These are phyloP conservation scores for Petrea volubilis DNA, from an alignment of 257 asterid genomes.

Conservation along the genomic window DNA sequence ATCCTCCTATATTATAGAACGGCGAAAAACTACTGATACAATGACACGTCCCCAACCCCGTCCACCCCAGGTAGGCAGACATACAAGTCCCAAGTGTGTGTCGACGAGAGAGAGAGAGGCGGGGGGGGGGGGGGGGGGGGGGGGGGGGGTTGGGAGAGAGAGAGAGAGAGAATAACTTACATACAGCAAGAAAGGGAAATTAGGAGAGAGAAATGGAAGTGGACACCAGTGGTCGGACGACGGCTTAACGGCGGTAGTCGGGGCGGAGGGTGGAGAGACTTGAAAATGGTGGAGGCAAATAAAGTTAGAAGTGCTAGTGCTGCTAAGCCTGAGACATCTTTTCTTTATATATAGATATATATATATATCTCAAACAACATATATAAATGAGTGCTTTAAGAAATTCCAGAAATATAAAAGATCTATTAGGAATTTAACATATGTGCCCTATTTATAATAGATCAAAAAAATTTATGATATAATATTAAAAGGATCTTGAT, in stretches of 20 bases:
- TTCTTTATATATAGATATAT: no score
- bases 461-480: no score
- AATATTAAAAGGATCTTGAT: no score
- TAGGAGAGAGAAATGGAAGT: neutral
- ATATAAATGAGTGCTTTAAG: no score
- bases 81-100: neutral
- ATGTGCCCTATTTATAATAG: no score
- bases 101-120: neutral
- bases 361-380: no score
- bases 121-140: no score
- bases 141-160: no score
- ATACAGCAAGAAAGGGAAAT: constrained; percentile 4
- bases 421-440: no score
- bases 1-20: neutral
- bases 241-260: neutral
- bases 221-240: neutral
- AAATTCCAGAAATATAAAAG: no score
- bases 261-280: neutral
- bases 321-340: no score
- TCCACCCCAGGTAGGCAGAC: neutral
- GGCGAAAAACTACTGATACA: neutral
- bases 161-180: neutral
- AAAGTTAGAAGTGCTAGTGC: neutral
- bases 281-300: no score
- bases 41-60: neutral